Percentiles rank a stretch among this genome's conserved stretches.
phyloP scores from a whole-genome alignment of 2,329 filamentous ascomycete species.

The Alternaria triticina region DNA sequence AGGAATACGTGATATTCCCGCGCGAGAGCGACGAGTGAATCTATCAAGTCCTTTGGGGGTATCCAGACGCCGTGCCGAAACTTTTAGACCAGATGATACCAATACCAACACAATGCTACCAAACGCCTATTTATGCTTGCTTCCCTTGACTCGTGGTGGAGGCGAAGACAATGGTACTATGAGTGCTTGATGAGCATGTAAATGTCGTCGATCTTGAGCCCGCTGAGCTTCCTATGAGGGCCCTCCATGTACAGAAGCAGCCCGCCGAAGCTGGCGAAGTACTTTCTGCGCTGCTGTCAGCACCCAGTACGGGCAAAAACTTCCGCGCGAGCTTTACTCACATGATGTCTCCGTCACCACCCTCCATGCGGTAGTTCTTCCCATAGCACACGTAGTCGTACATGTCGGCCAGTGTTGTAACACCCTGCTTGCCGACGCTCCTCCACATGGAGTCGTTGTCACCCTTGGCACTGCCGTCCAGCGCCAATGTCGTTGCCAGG shows the following conservation, averaged over 20 bases:
- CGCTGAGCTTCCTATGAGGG: slow-evolving; percentile 93
- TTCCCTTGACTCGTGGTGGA: slow-evolving; percentile 12
- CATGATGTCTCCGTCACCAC: slow-evolving; percentile 84
- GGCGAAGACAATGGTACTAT: slow-evolving; percentile 6
- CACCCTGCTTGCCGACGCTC: slow-evolving; percentile 57
- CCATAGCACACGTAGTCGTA: slow-evolving; percentile 89
- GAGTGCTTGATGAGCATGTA: slow-evolving; percentile 95
- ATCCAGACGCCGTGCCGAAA: slow-evolving; percentile 39
- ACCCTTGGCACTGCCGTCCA: slow-evolving; percentile 74
- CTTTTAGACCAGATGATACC: slow-evolving; percentile 38
- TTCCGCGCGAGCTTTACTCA: slow-evolving; percentile 57
- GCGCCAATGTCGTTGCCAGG: slow-evolving; percentile 81
- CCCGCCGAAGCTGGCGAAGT: slow-evolving; percentile 92
- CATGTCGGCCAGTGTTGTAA: slow-evolving; percentile 70
- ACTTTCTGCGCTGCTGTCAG: slow-evolving; percentile 68
- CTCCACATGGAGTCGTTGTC: slow-evolving; percentile 70
- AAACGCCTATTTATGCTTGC: slow-evolving; percentile 43
- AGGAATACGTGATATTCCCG: slow-evolving; percentile 1
- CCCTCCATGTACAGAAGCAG: slow-evolving; percentile 89
- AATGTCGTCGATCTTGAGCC: slow-evolving; percentile 88
- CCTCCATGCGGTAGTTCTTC: slow-evolving; percentile 88
- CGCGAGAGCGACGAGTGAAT: slow-evolving; percentile 2
- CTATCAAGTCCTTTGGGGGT: slow-evolving; percentile 35
- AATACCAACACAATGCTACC: slow-evolving; percentile 29
- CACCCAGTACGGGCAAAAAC: slow-evolving; percentile 7